Evolutionary conservation across 1,284 basidiomycete genomes (phyloP).

Genomic region (Ceratobasidium sp.): DNA sequence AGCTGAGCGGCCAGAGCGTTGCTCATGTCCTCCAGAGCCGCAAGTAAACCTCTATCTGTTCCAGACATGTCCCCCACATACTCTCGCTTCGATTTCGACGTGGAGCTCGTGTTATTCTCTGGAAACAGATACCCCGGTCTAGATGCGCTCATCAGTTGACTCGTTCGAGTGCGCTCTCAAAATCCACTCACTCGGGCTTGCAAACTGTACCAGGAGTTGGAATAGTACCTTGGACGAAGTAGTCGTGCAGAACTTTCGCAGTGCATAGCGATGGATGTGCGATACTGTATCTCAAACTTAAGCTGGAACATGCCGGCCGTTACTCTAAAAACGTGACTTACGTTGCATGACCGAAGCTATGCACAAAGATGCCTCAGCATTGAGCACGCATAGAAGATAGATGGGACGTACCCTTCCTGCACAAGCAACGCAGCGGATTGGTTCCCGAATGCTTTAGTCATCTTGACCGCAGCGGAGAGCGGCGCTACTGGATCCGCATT

Average conservation of each 20-base stretch:
- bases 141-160: not conserved
- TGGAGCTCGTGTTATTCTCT: no score
- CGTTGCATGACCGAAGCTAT: conserved; percentile 20
- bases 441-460: conserved; percentile 1
- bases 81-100: no score
- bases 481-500: conserved; percentile 12
- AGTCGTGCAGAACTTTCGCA: not conserved
- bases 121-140: not conserved
- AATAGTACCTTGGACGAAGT: not conserved
- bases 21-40: no score
- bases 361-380: not conserved
- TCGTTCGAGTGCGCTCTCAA: not conserved
- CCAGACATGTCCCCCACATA: conserved; percentile 12
- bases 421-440: not conserved
- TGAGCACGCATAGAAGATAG: not conserved
- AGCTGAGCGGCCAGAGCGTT: no score
- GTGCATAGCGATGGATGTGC: conserved; percentile 4
- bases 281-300: not conserved
- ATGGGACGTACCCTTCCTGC: not conserved
- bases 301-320: no score
- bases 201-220: not conserved
- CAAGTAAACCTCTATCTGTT: not conserved
- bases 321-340: not conserved
- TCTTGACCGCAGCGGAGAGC: conserved; percentile 2
- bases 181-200: not conserved